Percentiles rank a stretch among this genome's conserved stretches.
Conservation (phyloP, 768 basidiomycete species). For the Rhodotorula graminis region DNA sequence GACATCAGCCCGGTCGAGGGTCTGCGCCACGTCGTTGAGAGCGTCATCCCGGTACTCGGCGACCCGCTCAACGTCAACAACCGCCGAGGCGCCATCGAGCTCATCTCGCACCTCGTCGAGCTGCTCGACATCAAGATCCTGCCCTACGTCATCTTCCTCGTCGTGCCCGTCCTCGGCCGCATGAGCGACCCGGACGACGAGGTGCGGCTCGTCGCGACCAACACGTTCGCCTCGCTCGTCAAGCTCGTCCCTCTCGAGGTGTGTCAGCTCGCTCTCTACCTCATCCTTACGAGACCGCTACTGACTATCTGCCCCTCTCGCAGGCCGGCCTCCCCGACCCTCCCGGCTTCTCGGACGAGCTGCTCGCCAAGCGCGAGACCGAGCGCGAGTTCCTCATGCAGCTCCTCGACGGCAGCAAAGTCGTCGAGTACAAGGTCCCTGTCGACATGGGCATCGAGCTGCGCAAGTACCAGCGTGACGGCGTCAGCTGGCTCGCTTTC, state of each 20-base stretch:
- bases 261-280: conserved; percentile 29
- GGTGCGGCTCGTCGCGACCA: conserved; percentile 88
- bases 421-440: conserved; percentile 81
- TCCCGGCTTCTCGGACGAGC: conserved; percentile 78
- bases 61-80: conserved; percentile 70
- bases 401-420: conserved; percentile 88
- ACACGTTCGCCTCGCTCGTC: conserved; percentile 91
- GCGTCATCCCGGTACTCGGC: conserved; percentile 70
- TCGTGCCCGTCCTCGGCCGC: conserved; percentile 89
- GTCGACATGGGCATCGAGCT: conserved; percentile 86
- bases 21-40: conserved; percentile 84
- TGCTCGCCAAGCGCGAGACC: conserved; percentile 74
- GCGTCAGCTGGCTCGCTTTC: conserved; percentile 98
- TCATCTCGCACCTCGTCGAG: conserved; percentile 86
- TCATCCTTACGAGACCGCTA: background rate
- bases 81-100: conserved; percentile 82
- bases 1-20: conserved; percentile 76
- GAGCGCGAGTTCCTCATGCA: conserved; percentile 91
- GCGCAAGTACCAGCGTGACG: conserved; percentile 95
- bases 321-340: conserved; percentile 97
- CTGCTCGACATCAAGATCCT: conserved; percentile 86
- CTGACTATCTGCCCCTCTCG: background rate
- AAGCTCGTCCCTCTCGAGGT: conserved; percentile 99
- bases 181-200: conserved; percentile 95
- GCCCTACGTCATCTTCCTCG: conserved; percentile 92